These are phyloP conservation scores for Rickenella mellea DNA, from an alignment of 768 basidiomycete species.

Conservation along the genomic window DNA sequence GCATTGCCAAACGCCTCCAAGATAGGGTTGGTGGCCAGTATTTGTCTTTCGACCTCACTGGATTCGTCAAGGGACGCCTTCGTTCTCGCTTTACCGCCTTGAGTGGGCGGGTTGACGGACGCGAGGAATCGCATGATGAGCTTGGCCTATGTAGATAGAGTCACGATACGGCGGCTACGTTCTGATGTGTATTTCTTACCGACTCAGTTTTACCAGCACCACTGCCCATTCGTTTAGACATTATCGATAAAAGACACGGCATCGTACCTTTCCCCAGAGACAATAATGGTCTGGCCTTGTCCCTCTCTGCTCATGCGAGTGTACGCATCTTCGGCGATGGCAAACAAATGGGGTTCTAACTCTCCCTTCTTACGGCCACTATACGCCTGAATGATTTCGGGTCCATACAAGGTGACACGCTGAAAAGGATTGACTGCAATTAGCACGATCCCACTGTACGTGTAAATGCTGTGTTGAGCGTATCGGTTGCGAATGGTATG, in stretches of 20 bases:
- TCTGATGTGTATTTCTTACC: slow-evolving; percentile 32
- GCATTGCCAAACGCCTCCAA: slow-evolving; percentile 99
- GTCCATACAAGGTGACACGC: slow-evolving; percentile 92
- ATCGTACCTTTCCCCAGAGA: slow-evolving; percentile 89
- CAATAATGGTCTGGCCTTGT: slow-evolving; percentile 96
- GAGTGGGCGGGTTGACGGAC: slow-evolving; percentile 82
- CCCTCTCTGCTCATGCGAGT: slow-evolving; percentile 93
- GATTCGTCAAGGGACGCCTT: slow-evolving; percentile 76
- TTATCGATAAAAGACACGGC: slow-evolving; percentile 1
- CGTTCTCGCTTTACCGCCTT: slow-evolving; percentile 49
- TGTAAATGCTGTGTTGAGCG: slow-evolving; percentile 95
- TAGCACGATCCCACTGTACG: slow-evolving; percentile 96
- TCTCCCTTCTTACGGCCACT: slow-evolving; percentile 87
- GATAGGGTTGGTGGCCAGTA: slow-evolving; percentile 98
- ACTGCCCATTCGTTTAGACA: slow-evolving; percentile 31
- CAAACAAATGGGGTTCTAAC: slow-evolving; percentile 94
- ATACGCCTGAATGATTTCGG: slow-evolving; percentile 96
- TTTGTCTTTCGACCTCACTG: slow-evolving; percentile 94
- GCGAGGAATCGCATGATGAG: slow-evolving; percentile 99
- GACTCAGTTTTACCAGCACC: slow-evolving; percentile 99
- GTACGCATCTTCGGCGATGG: slow-evolving; percentile 98
- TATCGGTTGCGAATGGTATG: slow-evolving; percentile 97
- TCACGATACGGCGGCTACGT: background rate
- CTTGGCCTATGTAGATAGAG: slow-evolving; percentile 76
- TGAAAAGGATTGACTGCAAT: slow-evolving; percentile 99